A percentile compares a stretch with the other conserved stretches of the same genome.
Evolutionary conservation across 352 stramenopile species (phyloP).

Genomic region (Pythium insidiosum): DNA sequence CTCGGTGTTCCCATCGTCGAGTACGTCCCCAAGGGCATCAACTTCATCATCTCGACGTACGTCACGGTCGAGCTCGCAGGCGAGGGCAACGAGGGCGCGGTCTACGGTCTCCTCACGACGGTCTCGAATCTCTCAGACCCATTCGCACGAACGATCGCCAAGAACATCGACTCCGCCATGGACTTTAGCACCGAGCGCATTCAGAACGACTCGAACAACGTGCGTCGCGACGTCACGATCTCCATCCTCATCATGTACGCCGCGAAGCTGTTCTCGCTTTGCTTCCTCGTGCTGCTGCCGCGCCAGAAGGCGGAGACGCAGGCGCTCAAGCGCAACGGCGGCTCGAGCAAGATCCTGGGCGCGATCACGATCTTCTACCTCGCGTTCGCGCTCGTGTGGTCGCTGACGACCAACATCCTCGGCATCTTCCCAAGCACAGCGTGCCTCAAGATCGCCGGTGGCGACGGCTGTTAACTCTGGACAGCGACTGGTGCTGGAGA

Average conservation of each 20-base stretch:
- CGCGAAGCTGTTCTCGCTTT: conserved; percentile 10
- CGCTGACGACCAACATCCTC: conserved; percentile 11
- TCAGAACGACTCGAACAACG: conserved; percentile 5
- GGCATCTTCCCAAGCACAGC: conserved; percentile 9
- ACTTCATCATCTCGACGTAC: conserved; percentile 9
- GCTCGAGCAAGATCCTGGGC: conserved; percentile 1
- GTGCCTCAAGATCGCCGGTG: conserved; percentile 1
- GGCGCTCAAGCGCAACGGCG: background rate
- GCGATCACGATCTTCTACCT: conserved; percentile 1
- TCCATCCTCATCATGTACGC: conserved; percentile 13
- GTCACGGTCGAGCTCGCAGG: conserved; percentile 16
- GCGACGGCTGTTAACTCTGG: conserved; percentile 1
- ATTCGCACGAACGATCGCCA: conserved; percentile 3
- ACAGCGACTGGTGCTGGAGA: too few species aligned
- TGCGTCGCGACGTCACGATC: conserved; percentile 16
- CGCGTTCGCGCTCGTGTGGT: conserved; percentile 1
- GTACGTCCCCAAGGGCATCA: conserved; percentile 4
- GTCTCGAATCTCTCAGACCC: background rate
- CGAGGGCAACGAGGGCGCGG: conserved; percentile 12
- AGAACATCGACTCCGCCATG: conserved; percentile 7
- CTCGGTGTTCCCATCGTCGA: conserved; percentile 7
- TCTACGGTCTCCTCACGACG: conserved; percentile 10
- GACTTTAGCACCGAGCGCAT: conserved; percentile 6
- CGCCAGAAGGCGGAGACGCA: conserved; percentile 14
- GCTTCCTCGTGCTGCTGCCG: conserved; percentile 10